phyloP scores from a whole-genome alignment of 2,329 filamentous ascomycete species.

The Zymoseptoria pseudotritici region DNA sequence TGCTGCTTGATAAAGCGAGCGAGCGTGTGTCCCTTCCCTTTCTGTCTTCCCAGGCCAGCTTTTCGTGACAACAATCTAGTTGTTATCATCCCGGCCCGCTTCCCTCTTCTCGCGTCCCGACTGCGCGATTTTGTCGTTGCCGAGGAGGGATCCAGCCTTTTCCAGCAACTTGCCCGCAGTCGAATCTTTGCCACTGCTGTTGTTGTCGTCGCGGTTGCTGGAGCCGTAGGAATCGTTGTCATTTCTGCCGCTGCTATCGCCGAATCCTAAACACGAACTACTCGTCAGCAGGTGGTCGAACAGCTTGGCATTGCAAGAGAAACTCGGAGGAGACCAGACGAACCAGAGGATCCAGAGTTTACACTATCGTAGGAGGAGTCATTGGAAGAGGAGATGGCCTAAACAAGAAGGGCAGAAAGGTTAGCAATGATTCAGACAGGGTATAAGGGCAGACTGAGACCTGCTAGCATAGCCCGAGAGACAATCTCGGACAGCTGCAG shows the following conservation, averaged over 20 bases:
- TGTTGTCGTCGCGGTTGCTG: constrained; percentile 7
- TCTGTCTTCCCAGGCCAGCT: neutral
- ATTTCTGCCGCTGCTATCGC: neutral
- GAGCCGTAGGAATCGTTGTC: constrained; percentile 1
- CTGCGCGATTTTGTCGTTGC: constrained; percentile 41
- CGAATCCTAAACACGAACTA: neutral
- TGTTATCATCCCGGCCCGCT: constrained; percentile 8
- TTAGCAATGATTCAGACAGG: too few species aligned
- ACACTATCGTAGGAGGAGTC: neutral
- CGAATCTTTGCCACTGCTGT: constrained; percentile 33
- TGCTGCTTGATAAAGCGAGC: neutral
- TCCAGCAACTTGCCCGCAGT: constrained; percentile 41
- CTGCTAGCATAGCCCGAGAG: too few species aligned
- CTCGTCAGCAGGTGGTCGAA: neutral
- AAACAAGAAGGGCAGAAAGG: too few species aligned
- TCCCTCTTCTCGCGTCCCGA: constrained; percentile 48
- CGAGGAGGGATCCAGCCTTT: constrained; percentile 42
- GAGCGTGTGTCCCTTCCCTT: neutral
- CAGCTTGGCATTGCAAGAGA: neutral
- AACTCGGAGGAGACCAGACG: neutral
- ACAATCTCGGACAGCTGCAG: too few species aligned
- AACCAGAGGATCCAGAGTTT: neutral
- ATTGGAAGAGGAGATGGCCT: neutral
- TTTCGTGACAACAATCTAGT: neutral
- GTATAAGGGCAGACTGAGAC: too few species aligned